Evolutionary conservation across 306 rosid species (phyloP), one percentile per base, ranked within the genome.

Genomic region (Lotus japonicus): DNA sequence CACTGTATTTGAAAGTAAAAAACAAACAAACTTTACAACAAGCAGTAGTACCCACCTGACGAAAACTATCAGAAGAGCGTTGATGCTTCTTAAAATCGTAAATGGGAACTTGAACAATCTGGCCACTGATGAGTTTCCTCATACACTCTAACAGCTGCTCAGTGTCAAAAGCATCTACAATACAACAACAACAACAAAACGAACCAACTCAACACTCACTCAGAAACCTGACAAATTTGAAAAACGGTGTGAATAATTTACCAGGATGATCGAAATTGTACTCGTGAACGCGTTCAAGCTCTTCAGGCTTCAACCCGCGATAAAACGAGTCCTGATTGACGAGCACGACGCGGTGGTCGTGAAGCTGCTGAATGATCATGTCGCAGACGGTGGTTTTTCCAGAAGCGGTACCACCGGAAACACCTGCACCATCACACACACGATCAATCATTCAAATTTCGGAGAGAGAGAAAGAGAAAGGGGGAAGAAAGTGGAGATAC

Each of bases 211-310:
- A 74, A 44, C 15, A 14, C 15, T 9, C 42, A 11, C 46, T 10
- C 17, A n/a, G n/a, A n/a, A n/a, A n/a, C n/a, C n/a, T n/a, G n/a
- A n/a, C n/a, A n/a, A n/a, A n/a, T n/a, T n/a, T n/a, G n/a, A n/a
- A n/a, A n/a, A n/a, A n/a, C n/a, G n/a, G n/a, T n/a, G n/a, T n/a
- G n/a, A n/a, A n/a, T n/a, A n/a, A n/a, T n/a, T n/a, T n/a, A 92
- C 98, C 98, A 18, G 98, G 98, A 71, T 94, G 98, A 79, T 94
- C 98, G 57, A 94, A 94, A 78, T 94, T 94, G 76, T 94, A 94
- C 84, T 94, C 98, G 57, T 83, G 80, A 35, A 85, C 98, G 0
- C 81, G 94, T 11, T 86, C 76, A 43, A 83, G 78, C 57, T 94
- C 98, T 64, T 88, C 95, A 41, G 98, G 86, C 2, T 84, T 88